Conservation (phyloP, 2,329 filamentous ascomycete species). For the Calonectria pteridis region DNA sequence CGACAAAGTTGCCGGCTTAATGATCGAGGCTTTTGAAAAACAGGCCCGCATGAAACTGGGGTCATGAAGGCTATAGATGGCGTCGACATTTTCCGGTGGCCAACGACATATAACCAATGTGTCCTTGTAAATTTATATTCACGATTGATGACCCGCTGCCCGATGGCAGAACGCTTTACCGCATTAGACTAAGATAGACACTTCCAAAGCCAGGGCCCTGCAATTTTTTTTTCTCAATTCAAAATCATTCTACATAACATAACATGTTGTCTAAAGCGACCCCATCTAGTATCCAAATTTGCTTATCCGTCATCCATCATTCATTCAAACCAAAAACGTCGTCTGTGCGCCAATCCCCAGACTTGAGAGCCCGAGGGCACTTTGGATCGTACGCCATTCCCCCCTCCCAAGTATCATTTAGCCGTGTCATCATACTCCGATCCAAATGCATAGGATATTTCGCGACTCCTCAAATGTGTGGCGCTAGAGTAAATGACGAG, state of each 20-base stretch:
- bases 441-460: conserved; percentile 45
- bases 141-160: not conserved
- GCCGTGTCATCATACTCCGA: conserved; percentile 46
- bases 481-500: conserved; percentile 38
- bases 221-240: conserved; percentile 27
- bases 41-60: conserved; percentile 69
- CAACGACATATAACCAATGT: not conserved
- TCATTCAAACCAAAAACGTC: conserved; percentile 35
- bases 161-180: not conserved
- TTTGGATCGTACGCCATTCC: conserved; percentile 41
- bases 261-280: conserved; percentile 39
- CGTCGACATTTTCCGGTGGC: too few species aligned
- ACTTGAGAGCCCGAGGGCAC: conserved; percentile 25
- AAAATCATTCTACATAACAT: conserved; percentile 42
- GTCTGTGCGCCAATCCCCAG: conserved; percentile 40
- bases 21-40: conserved; percentile 95
- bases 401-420: conserved; percentile 34
- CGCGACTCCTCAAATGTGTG: conserved; percentile 42
- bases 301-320: conserved; percentile 37
- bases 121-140: conserved; percentile 8
- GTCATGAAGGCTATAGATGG: conserved; percentile 29
- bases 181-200: conserved; percentile 14
- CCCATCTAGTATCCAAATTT: conserved; percentile 40
- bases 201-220: conserved; percentile 26
- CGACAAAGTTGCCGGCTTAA: conserved; percentile 84